phyloP scores from a whole-genome alignment of 2,329 filamentous ascomycete genomes.

The Fusarium tupiense region DNA sequence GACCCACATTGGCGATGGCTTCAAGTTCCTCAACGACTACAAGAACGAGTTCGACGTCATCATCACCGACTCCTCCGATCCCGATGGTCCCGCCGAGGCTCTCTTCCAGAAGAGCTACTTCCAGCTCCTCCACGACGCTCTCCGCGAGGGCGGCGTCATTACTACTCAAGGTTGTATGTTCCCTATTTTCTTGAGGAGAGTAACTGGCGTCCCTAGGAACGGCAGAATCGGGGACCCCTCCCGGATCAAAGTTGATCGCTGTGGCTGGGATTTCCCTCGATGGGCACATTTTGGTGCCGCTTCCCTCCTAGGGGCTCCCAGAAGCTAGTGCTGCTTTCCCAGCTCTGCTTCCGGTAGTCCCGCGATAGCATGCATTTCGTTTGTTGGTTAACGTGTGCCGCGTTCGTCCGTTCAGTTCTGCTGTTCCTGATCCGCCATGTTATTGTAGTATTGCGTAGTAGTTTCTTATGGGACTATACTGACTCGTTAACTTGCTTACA shows the following conservation, averaged over 20 bases:
- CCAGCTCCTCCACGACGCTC: conserved; percentile 87
- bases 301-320: conserved; percentile 48
- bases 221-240: conserved; percentile 42
- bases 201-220: conserved; percentile 50
- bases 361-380: conserved; percentile 42
- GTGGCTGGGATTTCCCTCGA: conserved; percentile 35
- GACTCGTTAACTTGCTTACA: conserved; percentile 52
- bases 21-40: conserved; percentile 97
- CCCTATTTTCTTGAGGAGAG: conserved; percentile 67
- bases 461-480: conserved; percentile 21
- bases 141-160: conserved; percentile 96
- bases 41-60: conserved; percentile 99
- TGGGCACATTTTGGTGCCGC: conserved; percentile 38
- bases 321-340: conserved; percentile 54
- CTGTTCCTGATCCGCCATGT: conserved; percentile 33
- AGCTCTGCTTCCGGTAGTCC: conserved; percentile 51
- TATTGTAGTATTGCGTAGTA: conserved; percentile 21
- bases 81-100: conserved; percentile 93
- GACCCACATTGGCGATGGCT: conserved; percentile 94
- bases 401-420: conserved; percentile 21
- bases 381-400: conserved; percentile 21
- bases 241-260: conserved; percentile 33
- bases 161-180: conserved; percentile 99
- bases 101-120: conserved; percentile 99
- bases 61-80: conserved; percentile 98